phyloP scores from a whole-genome alignment of 2,329 filamentous ascomycete species.

The Fusarium gaditjirri region DNA sequence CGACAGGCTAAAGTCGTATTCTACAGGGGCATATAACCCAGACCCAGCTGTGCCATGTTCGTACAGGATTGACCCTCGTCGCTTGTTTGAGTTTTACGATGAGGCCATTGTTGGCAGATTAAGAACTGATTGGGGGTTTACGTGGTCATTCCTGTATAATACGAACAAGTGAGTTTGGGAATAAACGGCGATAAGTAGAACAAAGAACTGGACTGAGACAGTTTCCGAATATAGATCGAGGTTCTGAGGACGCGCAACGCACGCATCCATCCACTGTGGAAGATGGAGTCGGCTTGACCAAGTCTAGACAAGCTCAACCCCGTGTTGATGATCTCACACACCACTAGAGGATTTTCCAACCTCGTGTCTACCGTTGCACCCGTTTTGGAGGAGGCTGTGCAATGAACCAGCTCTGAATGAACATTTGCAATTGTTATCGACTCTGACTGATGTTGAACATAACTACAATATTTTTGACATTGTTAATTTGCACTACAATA shows the following conservation, averaged over 20 bases:
- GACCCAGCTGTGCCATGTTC: conserved; percentile 19
- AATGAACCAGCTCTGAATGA: background rate
- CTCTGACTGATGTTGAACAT: background rate
- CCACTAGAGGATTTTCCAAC: conserved; percentile 28
- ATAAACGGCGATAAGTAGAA: conserved; percentile 2
- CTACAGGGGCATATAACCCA: background rate
- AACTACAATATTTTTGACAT: background rate
- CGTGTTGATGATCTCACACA: conserved; percentile 29
- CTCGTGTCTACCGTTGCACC: conserved; percentile 32
- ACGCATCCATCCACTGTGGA: conserved; percentile 27
- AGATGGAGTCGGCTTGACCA: background rate
- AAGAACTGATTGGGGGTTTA: conserved; percentile 2
- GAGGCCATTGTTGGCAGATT: conserved; percentile 14
- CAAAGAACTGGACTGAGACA: conserved; percentile 4
- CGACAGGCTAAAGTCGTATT: conserved; percentile 14
- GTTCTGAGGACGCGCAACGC: conserved; percentile 27
- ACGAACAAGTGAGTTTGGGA: background rate
- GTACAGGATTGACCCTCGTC: conserved; percentile 7
- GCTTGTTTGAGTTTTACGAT: conserved; percentile 20
- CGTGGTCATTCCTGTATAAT: background rate
- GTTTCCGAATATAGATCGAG: conserved; percentile 33
- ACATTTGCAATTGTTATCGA: background rate
- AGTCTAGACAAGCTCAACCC: conserved; percentile 18
- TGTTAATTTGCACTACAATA: background rate
- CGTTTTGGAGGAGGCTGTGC: conserved; percentile 30